Base-by-base conservation (phyloP, 768 basidiomycete genomes). In the Trametes gibbosa region DNA sequence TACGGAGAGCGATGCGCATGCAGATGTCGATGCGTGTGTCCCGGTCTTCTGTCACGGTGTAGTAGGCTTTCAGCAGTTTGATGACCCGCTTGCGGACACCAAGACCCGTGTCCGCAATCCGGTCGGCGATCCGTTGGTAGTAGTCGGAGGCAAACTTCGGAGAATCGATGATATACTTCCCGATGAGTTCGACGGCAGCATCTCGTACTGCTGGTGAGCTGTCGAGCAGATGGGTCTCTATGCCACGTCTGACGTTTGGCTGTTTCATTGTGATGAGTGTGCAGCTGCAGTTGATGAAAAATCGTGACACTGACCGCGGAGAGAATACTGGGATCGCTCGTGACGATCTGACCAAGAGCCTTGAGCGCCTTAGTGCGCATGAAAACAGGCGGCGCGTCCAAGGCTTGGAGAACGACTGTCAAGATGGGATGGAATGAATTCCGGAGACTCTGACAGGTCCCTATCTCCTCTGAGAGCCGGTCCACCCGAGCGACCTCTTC, bases 21-120 rank as follows among this genome's bases (percentile, higher is more conserved):
- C 89, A 85, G 49, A 98, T 94, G 66, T 98, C 93, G 40, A 87
- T 81, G 29, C 83, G 83, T 34, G 85, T 82, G 14, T 70, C 67
- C 35, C 79, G 75, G 51, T 87, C 84, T 16, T 83, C 77, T 2
- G 86, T 84, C 19, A 86, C 82, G 1, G 72, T 66, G 68, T 95
- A 95, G 63, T 94, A 90, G 0, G 85, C 81, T 71, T 89, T 92
- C 39, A 99, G 80, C 1, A 99, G 77, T 74, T 96, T 98, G 77
- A 99, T 92, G 53, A 98, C 96, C 3, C 96, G 86, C 71, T 98
- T 98, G 29, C 97, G 82, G 4, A 99, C 97, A 32, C 86, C 85
- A 17, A 98, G 80, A 5, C 97, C 96, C 52, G 95, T 90, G 70
- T 99, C 97, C 39, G 91, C 89, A 64, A 97, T 92, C 5, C 97